Conservation (phyloP, 75 land plant genomes). For the Ceratopteris richardii region DNA sequence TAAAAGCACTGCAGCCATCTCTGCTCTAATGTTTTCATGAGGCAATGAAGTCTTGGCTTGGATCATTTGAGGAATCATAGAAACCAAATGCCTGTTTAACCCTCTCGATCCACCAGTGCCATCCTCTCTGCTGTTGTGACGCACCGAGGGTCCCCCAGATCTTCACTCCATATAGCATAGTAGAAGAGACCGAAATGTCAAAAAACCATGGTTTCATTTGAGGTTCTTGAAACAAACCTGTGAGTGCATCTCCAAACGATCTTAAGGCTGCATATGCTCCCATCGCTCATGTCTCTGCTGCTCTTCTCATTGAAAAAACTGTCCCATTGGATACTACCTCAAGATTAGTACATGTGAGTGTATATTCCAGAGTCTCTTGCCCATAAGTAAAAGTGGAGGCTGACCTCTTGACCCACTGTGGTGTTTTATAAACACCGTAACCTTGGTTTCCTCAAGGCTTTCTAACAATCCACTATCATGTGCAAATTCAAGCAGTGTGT, state of each 20-base stretch:
- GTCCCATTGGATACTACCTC: neutral
- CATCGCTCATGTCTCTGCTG: neutral
- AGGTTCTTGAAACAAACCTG: neutral
- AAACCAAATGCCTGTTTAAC: no score
- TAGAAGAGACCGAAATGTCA: neutral
- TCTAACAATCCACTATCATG: no score
- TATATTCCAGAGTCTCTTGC: neutral
- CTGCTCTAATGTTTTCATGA: no score
- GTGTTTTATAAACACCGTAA: neutral
- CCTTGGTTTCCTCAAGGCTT: no score
- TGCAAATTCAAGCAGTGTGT: no score
- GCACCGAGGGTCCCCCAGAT: neutral
- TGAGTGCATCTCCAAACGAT: neutral
- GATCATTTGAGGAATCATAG: no score
- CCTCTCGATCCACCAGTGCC: no score
- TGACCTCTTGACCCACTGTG: conserved; percentile 1
- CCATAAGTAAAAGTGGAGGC: neutral
- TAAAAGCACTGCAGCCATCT: no score
- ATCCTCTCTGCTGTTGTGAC: no score
- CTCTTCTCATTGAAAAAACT: neutral
- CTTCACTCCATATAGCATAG: neutral
- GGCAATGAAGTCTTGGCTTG: no score
- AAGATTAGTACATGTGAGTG: neutral
- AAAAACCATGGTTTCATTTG: neutral
- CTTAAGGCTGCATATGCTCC: neutral